Base-by-base conservation (phyloP, 352 stramenopile genomes). In the Globisporangium barbulae region DNA sequence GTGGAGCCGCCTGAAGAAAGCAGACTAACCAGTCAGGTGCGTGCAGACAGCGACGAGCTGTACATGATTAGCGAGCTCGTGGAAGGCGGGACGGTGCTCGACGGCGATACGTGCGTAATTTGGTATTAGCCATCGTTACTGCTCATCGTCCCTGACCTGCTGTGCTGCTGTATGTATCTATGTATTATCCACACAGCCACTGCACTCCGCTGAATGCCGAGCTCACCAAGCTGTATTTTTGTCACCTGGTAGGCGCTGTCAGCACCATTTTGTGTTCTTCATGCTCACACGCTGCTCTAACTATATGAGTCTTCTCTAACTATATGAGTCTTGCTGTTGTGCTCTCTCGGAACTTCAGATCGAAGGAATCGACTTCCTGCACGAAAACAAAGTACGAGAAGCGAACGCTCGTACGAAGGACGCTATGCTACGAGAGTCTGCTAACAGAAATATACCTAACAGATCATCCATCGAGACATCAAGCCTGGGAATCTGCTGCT, bases 11-110 rank as follows among this genome's bases (percentile, higher is more conserved):
- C 33, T 9, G 10, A 17, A 28, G 33, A 21, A 3, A 39, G 30
- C 49, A 42, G 22, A 25, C 41, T 55, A 25, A 39, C 15, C 7
- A n/a, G 39, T 41, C 13, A 25, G 49, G 17, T 37, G 2, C 2
- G 49, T 28, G 12, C 55, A 94, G 85, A 90, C 12, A 88, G 79
- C 59, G 72, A 91, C 17, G 78, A 90, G 66, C 57, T 94, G 61
- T 94, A 88, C 68, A 91, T 94, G 83, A 86, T 94, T 31, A 93
- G 83, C 53, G 85, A 94, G 65, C 63, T 94, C 17, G 73, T 93
- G 7, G 85, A 93, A 53, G 83, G 85, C 9, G 83, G 83, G 0
- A 64, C 80, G 1, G 80, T 94, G 42, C 60, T 93, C 9, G 81
- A 91, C 33, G 81, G 76, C 53, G 81, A 91, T 28, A 76, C 63